Conservation (phyloP, 2,329 filamentous ascomycete species). For the Pezicula neosporulosa region DNA sequence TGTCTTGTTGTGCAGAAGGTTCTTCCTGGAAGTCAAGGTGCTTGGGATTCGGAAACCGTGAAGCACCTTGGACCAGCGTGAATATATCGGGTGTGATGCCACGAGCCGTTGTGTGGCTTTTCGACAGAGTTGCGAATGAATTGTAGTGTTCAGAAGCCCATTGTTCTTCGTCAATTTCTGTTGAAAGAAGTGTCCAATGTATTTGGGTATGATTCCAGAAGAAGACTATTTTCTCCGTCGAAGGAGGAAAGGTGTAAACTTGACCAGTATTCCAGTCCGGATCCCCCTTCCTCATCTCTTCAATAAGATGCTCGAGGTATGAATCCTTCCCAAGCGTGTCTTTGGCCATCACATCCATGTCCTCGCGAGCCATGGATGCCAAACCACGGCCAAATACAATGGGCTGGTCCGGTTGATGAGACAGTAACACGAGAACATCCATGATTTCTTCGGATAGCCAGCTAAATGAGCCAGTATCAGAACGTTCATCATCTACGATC, state of each 20-base stretch:
- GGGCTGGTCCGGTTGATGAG: not conserved
- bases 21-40: too few species aligned
- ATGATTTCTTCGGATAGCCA: not conserved
- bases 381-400: not conserved
- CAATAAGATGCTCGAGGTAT: not conserved
- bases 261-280: not conserved
- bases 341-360: not conserved
- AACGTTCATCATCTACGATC: not conserved
- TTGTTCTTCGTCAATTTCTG: not conserved
- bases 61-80: not conserved
- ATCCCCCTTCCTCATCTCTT: not conserved
- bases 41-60: not conserved
- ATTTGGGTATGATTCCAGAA: not conserved
- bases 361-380: not conserved
- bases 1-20: not conserved
- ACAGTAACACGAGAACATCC: not conserved
- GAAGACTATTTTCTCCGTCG: not conserved
- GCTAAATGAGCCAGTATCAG: not conserved
- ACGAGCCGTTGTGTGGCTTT: not conserved
- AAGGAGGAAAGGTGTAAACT: not conserved
- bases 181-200: not conserved
- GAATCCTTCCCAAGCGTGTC: not conserved
- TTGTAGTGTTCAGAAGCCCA: not conserved
- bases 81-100: not conserved
- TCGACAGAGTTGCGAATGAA: not conserved